A percentile compares a stretch with the other conserved stretches of the same genome.
These are phyloP conservation scores for Aspergillus funiculosus DNA, from an alignment of 495 filamentous ascomycete genomes.

Conservation along the genomic window DNA sequence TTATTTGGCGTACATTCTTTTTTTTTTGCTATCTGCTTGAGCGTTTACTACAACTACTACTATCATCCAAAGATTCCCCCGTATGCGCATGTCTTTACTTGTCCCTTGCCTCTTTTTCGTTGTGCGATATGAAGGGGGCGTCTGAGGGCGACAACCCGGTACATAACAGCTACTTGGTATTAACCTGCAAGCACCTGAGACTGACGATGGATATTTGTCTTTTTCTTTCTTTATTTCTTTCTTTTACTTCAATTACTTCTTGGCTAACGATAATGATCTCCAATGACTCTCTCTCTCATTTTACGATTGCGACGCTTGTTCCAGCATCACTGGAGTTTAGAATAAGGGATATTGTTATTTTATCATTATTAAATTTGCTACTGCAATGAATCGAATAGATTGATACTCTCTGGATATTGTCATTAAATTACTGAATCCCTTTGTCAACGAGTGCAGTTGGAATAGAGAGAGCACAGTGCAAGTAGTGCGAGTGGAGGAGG, in stretches of 20 bases:
- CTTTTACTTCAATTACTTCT: too few relatives aligned
- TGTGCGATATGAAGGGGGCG: neutral
- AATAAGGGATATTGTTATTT: neutral
- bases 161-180: too few relatives aligned
- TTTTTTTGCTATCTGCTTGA: neutral
- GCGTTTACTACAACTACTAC: neutral
- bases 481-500: too few relatives aligned
- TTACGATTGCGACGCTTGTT: too few relatives aligned
- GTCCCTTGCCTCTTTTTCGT: neutral
- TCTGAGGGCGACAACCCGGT: neutral
- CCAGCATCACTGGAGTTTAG: conserved; percentile 10
- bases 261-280: too few relatives aligned
- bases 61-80: conserved; percentile 10
- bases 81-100: conserved; percentile 4
- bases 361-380: neutral
- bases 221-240: too few relatives aligned
- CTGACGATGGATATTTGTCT: too few relatives aligned
- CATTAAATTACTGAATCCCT: too few relatives aligned
- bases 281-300: too few relatives aligned
- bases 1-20: conserved; percentile 1
- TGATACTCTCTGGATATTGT: neutral
- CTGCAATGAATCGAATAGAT: neutral
- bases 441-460: too few relatives aligned
- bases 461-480: too few relatives aligned
- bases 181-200: too few relatives aligned